These are phyloP conservation scores for Coemansia aciculifera DNA, from an alignment of 192 early-diverging fungal species.

Conservation along the genomic window DNA sequence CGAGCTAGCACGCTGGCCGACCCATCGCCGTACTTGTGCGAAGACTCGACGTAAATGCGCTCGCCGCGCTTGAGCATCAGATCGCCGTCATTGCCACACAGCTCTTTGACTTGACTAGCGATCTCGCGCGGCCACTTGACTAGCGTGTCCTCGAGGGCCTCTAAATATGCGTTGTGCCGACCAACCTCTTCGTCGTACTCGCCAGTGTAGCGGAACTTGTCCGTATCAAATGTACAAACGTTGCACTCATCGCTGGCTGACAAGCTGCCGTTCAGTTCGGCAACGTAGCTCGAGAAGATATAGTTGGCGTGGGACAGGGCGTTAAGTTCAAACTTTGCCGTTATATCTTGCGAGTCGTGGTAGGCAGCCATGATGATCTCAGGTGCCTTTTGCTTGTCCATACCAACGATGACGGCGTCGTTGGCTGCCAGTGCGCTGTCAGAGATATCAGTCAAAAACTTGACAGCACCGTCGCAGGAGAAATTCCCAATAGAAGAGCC, in stretches of 20 bases:
- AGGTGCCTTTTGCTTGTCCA: slow-evolving; percentile 79
- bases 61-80: slow-evolving; percentile 69
- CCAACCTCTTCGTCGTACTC: slow-evolving; percentile 72
- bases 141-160: slow-evolving; percentile 55
- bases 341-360: slow-evolving; percentile 77
- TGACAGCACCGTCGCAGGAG: slow-evolving; percentile 61
- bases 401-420: slow-evolving; percentile 81
- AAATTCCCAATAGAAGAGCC: slow-evolving; percentile 89
- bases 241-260: background rate
- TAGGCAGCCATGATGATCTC: slow-evolving; percentile 75
- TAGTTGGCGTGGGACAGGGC: slow-evolving; percentile 75
- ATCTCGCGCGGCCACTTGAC: slow-evolving; percentile 52
- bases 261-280: background rate
- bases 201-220: slow-evolving; percentile 70
- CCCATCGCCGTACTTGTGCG: slow-evolving; percentile 73
- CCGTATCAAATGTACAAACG: slow-evolving; percentile 57
- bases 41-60: slow-evolving; percentile 85
- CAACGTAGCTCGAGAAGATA: slow-evolving; percentile 57
- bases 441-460: slow-evolving; percentile 63
- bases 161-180: slow-evolving; percentile 80
- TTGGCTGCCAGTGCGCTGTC: slow-evolving; percentile 61
- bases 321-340: slow-evolving; percentile 83
- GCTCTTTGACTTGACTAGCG: slow-evolving; percentile 15
- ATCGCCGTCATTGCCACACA: slow-evolving; percentile 17
- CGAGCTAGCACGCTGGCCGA: slow-evolving; percentile 61